Evolutionary conservation across 345 rosid species (phyloP).

Genomic region (Salix dunnii): DNA sequence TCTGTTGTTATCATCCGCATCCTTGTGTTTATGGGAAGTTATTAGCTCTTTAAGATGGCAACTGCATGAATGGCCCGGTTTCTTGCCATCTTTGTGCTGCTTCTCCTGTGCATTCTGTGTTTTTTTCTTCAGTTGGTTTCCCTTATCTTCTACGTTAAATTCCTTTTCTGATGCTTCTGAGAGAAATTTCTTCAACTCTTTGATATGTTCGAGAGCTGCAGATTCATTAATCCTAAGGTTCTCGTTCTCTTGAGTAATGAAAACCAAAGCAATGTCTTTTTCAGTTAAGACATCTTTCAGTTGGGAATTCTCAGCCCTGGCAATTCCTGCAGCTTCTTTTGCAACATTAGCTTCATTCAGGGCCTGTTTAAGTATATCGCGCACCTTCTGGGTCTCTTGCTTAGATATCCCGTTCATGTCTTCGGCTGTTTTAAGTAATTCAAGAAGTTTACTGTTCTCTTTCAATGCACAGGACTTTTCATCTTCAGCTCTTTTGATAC

Average conservation of each 20-base stretch:
- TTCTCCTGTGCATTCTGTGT: constrained; percentile 26
- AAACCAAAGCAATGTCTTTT: constrained; percentile 60
- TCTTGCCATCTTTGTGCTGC: constrained; percentile 26
- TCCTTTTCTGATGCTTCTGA: constrained; percentile 34
- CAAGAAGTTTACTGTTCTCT: constrained; percentile 47
- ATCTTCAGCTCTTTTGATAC: constrained; percentile 67
- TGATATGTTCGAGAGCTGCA: constrained; percentile 49
- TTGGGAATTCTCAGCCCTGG: constrained; percentile 66
- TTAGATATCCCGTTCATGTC: constrained; percentile 36
- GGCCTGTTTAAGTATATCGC: constrained; percentile 85
- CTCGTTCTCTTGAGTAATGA: constrained; percentile 58
- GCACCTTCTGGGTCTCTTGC: constrained; percentile 60
- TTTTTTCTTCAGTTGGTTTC: constrained; percentile 21
- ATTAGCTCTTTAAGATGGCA: constrained; percentile 52
- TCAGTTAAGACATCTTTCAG: constrained; percentile 55
- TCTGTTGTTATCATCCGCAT: constrained; percentile 25
- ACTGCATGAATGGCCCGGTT: constrained; percentile 42
- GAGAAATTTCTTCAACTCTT: constrained; percentile 52
- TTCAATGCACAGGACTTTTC: constrained; percentile 50
- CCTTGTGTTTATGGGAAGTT: constrained; percentile 40
- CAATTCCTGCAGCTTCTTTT: constrained; percentile 77
- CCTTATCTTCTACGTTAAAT: constrained; percentile 16
- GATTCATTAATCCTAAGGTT: constrained; percentile 58
- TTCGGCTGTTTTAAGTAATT: constrained; percentile 45
- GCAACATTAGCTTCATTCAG: constrained; percentile 81